These are phyloP conservation scores for Avena atlantica DNA, from an alignment of 176 grass and related monocot species.

Conservation along the genomic window DNA sequence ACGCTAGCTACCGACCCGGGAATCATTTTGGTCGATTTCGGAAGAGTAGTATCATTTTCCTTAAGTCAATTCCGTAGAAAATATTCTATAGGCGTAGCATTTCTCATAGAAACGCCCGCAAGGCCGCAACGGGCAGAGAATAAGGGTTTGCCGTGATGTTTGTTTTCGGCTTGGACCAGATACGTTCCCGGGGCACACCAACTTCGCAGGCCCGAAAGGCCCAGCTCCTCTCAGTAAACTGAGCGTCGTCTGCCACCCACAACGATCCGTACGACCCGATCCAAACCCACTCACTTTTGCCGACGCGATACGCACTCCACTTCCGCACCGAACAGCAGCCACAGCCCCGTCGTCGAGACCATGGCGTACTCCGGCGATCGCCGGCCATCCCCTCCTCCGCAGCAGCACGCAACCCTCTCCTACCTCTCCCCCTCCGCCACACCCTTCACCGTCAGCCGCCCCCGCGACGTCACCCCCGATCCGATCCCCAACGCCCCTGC, in stretches of 20 bases:
- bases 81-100: too few species aligned
- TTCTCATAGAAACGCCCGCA: too few species aligned
- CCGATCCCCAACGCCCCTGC: slow-evolving; percentile 28
- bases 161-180: too few species aligned
- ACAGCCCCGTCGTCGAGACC: not conserved
- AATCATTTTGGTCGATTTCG: too few species aligned
- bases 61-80: too few species aligned
- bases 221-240: not conserved
- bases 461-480: slow-evolving; percentile 9
- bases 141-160: too few species aligned
- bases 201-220: too few species aligned
- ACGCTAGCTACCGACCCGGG: too few species aligned
- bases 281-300: not conserved
- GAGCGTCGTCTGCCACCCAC: not conserved
- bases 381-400: not conserved
- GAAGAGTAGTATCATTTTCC: too few species aligned
- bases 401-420: slow-evolving; percentile 28
- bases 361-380: slow-evolving; percentile 40
- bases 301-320: not conserved
- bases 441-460: slow-evolving; percentile 46
- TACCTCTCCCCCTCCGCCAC: slow-evolving; percentile 48
- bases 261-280: not conserved
- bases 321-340: slow-evolving; percentile 2
- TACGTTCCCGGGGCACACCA: too few species aligned
- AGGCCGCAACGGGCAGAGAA: too few species aligned